Base-by-base conservation (phyloP, 1,139 yeast species). In the Pichia sp. region DNA sequence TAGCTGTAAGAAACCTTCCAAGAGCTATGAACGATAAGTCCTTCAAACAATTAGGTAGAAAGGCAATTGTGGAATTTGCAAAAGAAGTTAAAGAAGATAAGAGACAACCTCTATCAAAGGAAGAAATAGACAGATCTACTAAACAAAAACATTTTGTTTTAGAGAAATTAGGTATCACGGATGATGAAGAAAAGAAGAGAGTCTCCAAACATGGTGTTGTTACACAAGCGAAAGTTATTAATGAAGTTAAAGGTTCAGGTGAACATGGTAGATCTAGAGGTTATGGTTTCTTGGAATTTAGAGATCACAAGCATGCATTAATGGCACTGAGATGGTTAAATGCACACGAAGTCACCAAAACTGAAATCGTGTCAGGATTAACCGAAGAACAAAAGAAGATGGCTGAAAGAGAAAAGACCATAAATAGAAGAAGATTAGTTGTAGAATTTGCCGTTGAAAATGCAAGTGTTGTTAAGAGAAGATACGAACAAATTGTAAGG, bases 261-360 rank as follows among this genome's bases (percentile, higher is more conserved):
- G 87, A 85, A 39, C 68, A 77, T 34, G 98, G 97, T 47, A 79
- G 98, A 69, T 83, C 94, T 65, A 82, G 97, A 72, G 98, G 99
- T 53, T 92, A 90, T 61, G 99, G 99, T 54, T 90, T 92, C 73
- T 70, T 92, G 48, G 98, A 94, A 68, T 89, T 77, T 67, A 81
- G 92, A 68, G 96, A 90, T 66, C 99, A 92, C 66, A 86, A 86
- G 66, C 68, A 86, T 53, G 98, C 99, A 1, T 75, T 92, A 55
- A 90, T 90, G 97, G 97, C 95, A 5, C 76, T 92, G 53, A 80
- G 99, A 72, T 94, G 97, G 96, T 76, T 92, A 66, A 92, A 92
- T 69, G 96, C 96, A 3, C 97, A 92, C 65, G 84, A 79, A 60
- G 96, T 92, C 3, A 70, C 86, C 0, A 68, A 67, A 42, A 79